Percentiles rank a stretch among this genome's conserved stretches.
Conservation (phyloP, 352 stramenopile species). For the Globisporangium abappressorium region DNA sequence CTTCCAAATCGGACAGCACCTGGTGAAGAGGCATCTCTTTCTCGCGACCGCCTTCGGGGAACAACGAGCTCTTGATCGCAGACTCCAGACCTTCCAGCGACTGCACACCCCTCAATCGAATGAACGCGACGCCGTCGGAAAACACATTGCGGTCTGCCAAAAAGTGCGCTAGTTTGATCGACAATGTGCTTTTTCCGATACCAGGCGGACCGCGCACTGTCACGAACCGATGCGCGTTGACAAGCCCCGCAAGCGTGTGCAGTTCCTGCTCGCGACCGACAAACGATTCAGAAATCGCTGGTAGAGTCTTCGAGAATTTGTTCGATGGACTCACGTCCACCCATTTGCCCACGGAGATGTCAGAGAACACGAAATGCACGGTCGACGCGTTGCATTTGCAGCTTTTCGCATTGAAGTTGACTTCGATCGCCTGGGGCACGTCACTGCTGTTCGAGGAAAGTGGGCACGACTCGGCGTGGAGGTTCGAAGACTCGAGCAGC, state of each 20-base stretch:
- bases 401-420: slow-evolving; percentile 39
- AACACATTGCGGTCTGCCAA: slow-evolving; percentile 70
- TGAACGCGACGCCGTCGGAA: slow-evolving; percentile 70
- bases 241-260: slow-evolving; percentile 58
- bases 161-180: slow-evolving; percentile 71
- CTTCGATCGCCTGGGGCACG: slow-evolving; percentile 39
- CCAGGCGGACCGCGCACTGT: slow-evolving; percentile 68
- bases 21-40: slow-evolving; percentile 65
- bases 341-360: slow-evolving; percentile 74
- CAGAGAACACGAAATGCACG: slow-evolving; percentile 62
- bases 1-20: slow-evolving; percentile 47
- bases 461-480: slow-evolving; percentile 54
- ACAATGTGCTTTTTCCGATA: slow-evolving; percentile 78
- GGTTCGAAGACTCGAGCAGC: slow-evolving; percentile 60
- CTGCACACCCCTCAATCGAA: slow-evolving; percentile 63
- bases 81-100: slow-evolving; percentile 74
- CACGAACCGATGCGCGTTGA: slow-evolving; percentile 61
- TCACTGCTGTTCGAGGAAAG: slow-evolving; percentile 20
- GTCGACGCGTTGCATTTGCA: slow-evolving; percentile 56
- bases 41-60: slow-evolving; percentile 56
- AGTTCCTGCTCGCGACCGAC: slow-evolving; percentile 74
- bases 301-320: slow-evolving; percentile 67
- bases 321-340: slow-evolving; percentile 71
- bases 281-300: slow-evolving; percentile 61
- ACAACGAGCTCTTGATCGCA: slow-evolving; percentile 63